Conservation (phyloP, 106 monocot species). For the Phalaenopsis equestris region DNA sequence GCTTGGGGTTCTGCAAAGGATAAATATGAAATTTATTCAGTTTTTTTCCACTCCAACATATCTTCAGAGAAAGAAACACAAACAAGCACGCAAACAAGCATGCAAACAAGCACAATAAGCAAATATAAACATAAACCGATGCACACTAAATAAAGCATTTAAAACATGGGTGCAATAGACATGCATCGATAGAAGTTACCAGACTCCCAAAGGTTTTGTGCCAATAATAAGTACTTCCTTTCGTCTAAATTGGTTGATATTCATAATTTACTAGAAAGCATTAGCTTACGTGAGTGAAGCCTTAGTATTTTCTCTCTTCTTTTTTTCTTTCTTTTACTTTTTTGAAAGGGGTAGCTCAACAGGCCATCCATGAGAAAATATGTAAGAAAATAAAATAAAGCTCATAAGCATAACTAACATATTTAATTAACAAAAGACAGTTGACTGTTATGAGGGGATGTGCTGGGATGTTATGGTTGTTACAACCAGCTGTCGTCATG, state of each 20-base stretch:
- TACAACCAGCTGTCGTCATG: too few relatives aligned
- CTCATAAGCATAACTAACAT: neutral
- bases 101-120: neutral
- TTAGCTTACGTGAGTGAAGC: neutral
- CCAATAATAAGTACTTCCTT: neutral
- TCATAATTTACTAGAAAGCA: neutral
- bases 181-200: neutral
- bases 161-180: too few relatives aligned
- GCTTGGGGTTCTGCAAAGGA: constrained; percentile 60
- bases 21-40: neutral
- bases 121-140: neutral
- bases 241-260: neutral
- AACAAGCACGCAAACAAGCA: neutral
- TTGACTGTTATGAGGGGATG: too few relatives aligned
- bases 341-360: neutral
- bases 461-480: too few relatives aligned
- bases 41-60: neutral
- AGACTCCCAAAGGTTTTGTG: neutral
- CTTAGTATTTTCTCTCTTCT: neutral
- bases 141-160: neutral
- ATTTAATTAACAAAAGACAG: neutral
- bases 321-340: neutral
- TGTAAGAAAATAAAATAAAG: neutral
- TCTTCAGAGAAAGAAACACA: neutral
- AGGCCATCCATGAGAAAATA: neutral